These are phyloP conservation scores for Aurifilum marmelostoma DNA, from an alignment of 2,329 filamentous ascomycete genomes.

Conservation along the genomic window DNA sequence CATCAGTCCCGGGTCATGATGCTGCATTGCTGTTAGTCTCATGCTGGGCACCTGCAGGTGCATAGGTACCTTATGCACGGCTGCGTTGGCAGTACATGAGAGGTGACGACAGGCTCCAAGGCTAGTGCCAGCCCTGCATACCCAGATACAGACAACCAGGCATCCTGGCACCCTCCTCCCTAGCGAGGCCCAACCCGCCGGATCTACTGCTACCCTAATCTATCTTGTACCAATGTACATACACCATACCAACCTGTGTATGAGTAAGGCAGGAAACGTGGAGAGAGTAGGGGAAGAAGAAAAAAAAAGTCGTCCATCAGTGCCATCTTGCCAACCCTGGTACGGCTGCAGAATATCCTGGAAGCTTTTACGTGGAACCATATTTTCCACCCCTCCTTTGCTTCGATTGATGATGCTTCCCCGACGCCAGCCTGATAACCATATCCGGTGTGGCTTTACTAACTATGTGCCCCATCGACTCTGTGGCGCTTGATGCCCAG, in stretches of 20 bases:
- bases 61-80: slow-evolving; percentile 32
- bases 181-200: slow-evolving; percentile 13
- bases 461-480: not conserved
- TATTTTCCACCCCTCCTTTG: too few species aligned
- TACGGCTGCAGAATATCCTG: slow-evolving; percentile 6
- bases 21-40: slow-evolving; percentile 20
- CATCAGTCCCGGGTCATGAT: slow-evolving; percentile 14
- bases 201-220: slow-evolving; percentile 1
- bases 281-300: not conserved
- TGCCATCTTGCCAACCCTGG: not conserved
- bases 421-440: not conserved
- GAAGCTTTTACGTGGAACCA: not conserved
- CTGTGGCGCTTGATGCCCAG: not conserved
- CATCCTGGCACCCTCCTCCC: slow-evolving; percentile 1
- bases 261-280: slow-evolving; percentile 7
- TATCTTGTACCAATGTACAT: not conserved
- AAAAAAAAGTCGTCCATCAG: too few species aligned
- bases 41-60: slow-evolving; percentile 24
- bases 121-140: slow-evolving; percentile 16
- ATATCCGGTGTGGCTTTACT: not conserved
- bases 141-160: not conserved
- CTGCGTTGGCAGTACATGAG: slow-evolving; percentile 37
- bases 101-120: slow-evolving; percentile 33
- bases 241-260: too few species aligned
- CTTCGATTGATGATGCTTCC: too few species aligned